phyloP scores from a whole-genome alignment of 2,329 filamentous ascomycete genomes.

The Fusarium papillatum region DNA sequence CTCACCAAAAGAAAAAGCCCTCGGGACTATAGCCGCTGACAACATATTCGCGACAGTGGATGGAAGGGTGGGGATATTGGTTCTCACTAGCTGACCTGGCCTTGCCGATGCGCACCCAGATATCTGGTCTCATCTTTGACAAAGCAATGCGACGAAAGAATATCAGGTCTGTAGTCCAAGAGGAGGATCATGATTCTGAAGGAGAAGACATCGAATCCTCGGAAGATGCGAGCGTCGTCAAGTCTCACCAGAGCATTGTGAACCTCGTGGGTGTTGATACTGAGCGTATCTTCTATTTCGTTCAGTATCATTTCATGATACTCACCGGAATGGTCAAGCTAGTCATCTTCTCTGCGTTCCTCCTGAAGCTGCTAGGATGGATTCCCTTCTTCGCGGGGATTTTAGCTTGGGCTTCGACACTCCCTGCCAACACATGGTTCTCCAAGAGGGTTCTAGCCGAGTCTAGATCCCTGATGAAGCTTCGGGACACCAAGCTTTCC shows the following conservation, averaged over 20 bases:
- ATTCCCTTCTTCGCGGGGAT: constrained; percentile 75
- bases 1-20: neutral
- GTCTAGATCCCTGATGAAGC: constrained; percentile 79
- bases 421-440: constrained; percentile 76
- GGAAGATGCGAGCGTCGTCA: constrained; percentile 44
- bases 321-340: constrained; percentile 73
- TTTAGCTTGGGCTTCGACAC: constrained; percentile 70
- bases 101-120: constrained; percentile 76
- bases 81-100: constrained; percentile 71
- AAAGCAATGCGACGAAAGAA: constrained; percentile 84
- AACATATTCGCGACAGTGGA: constrained; percentile 54
- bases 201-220: constrained; percentile 63
- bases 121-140: constrained; percentile 79
- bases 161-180: constrained; percentile 72
- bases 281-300: constrained; percentile 77
- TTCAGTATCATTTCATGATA: constrained; percentile 75
- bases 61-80: constrained; percentile 77
- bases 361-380: constrained; percentile 80
- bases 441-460: constrained; percentile 74
- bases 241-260: constrained; percentile 76
- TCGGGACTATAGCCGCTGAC: neutral
- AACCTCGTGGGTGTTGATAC: constrained; percentile 83
- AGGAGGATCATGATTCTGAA: constrained; percentile 47
- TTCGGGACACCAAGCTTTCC: constrained; percentile 79
- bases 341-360: constrained; percentile 73